A percentile compares a stretch with the other conserved stretches of the same genome.
Evolutionary conservation across 768 basidiomycete species (phyloP).

Genomic region (Aureoboletus auriporus): DNA sequence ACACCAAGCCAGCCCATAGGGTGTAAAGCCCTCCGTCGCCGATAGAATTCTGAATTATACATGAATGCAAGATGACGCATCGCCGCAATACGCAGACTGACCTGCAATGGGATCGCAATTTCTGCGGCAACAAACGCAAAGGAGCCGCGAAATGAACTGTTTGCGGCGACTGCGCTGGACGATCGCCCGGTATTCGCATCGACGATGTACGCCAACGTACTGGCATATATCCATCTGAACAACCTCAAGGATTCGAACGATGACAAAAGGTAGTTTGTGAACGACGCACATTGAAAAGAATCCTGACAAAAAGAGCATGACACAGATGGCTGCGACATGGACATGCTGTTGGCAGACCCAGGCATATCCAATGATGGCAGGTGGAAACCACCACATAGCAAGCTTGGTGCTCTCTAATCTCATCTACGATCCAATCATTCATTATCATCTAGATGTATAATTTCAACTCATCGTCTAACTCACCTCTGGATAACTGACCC

Average conservation of each 20-base stretch:
- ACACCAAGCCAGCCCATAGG: constrained; percentile 56
- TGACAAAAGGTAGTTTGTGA: background rate
- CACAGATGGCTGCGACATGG: constrained; percentile 66
- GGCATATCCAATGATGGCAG: constrained; percentile 62
- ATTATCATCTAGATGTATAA: background rate
- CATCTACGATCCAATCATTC: constrained; percentile 45
- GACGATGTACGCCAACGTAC: constrained; percentile 80
- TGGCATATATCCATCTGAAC: constrained; percentile 58
- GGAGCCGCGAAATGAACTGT: constrained; percentile 70
- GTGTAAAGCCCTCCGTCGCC: constrained; percentile 84
- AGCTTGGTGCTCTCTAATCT: constrained; percentile 63
- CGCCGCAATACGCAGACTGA: background rate
- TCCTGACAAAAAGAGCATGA: constrained; percentile 70
- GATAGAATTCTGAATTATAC: constrained; percentile 46
- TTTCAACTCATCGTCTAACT: constrained; percentile 6
- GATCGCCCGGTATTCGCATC: constrained; percentile 83
- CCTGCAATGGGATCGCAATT: constrained; percentile 70
- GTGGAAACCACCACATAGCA: constrained; percentile 52
- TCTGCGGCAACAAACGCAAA: constrained; percentile 69
- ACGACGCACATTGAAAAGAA: constrained; percentile 65
- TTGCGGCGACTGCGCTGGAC: constrained; percentile 71
- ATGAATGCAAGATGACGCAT: background rate
- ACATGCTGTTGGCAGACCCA: constrained; percentile 69
- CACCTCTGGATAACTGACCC: constrained; percentile 62
- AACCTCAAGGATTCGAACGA: background rate